These are phyloP conservation scores for Thelonectria olida DNA, from an alignment of 2,329 filamentous ascomycete genomes.

Conservation along the genomic window DNA sequence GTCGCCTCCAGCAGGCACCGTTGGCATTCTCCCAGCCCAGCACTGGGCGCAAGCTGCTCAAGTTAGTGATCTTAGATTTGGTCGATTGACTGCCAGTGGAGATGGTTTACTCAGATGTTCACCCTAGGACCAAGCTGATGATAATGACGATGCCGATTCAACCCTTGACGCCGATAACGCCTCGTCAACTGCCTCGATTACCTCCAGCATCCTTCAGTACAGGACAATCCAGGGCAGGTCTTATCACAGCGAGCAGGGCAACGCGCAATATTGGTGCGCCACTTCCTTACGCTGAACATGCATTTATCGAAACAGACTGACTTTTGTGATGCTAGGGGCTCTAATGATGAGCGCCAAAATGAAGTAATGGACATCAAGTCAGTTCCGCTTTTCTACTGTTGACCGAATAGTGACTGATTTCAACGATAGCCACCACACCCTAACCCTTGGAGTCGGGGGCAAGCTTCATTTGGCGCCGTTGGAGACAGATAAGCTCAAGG, in stretches of 20 bases:
- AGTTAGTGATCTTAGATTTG: neutral
- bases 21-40: neutral
- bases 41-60: neutral
- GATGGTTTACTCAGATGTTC: neutral
- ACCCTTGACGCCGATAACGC: slow-evolving; percentile 7
- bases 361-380: neutral
- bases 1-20: neutral
- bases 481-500: neutral
- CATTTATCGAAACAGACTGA: neutral
- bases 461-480: slow-evolving; percentile 1
- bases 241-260: slow-evolving; percentile 21
- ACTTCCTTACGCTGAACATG: too few species aligned
- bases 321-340: neutral
- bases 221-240: slow-evolving; percentile 22
- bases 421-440: slow-evolving; percentile 2
- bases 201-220: slow-evolving; percentile 22
- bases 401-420: neutral
- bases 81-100: neutral
- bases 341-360: neutral
- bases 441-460: neutral
- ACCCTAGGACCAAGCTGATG: neutral
- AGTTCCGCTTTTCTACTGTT: neutral
- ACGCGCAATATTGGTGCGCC: slow-evolving; percentile 23
- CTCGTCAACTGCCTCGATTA: slow-evolving; percentile 19
- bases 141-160: slow-evolving; percentile 6